Percentiles rank a stretch among this genome's conserved stretches.
These are phyloP conservation scores for Pseudoscleropodium purum DNA, from an alignment of 225 moss, liverwort and hornwort genomes.

Conservation along the genomic window DNA sequence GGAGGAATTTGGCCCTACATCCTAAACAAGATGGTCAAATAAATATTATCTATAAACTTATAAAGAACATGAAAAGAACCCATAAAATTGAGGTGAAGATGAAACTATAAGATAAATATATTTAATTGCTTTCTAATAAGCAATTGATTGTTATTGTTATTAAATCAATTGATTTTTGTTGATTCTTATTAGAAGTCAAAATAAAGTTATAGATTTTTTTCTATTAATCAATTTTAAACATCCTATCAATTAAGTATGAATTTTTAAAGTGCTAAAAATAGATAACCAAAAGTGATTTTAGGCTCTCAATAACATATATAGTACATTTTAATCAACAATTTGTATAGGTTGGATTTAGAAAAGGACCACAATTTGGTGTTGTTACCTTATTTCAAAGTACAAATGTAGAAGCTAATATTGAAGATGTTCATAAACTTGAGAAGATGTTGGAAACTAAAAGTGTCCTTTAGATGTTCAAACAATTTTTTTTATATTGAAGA, in stretches of 20 bases:
- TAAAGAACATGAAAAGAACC: accelerated
- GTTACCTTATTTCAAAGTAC: background rate
- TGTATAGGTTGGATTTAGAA: background rate
- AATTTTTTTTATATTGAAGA: background rate
- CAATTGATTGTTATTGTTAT: background rate
- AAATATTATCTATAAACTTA: accelerated
- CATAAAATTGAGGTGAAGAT: background rate
- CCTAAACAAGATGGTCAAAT: background rate
- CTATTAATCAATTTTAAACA: background rate
- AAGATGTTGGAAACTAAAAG: accelerated
- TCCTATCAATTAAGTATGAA: background rate
- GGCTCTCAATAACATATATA: background rate
- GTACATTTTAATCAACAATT: background rate
- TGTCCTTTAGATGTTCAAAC: background rate
- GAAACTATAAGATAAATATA: background rate
- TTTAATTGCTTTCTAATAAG: background rate
- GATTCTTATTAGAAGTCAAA: background rate
- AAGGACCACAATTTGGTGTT: accelerated
- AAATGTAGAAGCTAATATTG: background rate
- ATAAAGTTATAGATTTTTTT: accelerated
- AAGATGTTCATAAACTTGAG: accelerated
- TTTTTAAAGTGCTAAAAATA: background rate
- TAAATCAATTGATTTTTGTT: background rate
- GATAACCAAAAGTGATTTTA: background rate
- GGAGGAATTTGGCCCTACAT: no score